Conservation (phyloP, 331 rosid genomes). For the Erythrophleum ivorense region DNA sequence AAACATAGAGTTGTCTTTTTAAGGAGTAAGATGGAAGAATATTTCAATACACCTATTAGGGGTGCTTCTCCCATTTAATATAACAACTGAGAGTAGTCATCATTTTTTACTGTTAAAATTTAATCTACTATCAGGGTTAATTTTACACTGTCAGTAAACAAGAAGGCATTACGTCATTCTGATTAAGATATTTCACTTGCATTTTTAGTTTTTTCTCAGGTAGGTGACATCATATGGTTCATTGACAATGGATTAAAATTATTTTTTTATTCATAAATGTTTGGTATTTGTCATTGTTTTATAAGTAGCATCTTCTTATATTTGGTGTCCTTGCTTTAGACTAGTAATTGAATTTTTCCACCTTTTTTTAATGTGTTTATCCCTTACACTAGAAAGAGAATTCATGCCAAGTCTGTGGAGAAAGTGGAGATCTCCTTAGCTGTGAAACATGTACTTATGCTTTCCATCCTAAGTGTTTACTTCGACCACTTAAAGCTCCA, state of each 20-base stretch:
- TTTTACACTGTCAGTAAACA: background rate
- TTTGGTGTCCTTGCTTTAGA: slow-evolving; percentile 14
- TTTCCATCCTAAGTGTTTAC: slow-evolving; percentile 85
- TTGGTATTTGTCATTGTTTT: slow-evolving; percentile 14
- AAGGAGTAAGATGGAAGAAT: slow-evolving; percentile 3
- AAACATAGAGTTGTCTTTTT: slow-evolving; percentile 25
- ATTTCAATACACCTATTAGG: background rate
- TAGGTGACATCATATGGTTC: background rate
- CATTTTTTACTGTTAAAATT: slow-evolving; percentile 1
- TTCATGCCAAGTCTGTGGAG: slow-evolving; percentile 96
- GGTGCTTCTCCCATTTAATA: slow-evolving; percentile 11
- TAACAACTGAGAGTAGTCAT: background rate
- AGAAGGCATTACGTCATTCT: background rate
- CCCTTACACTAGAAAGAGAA: slow-evolving; percentile 71
- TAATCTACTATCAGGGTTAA: background rate
- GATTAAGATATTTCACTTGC: background rate
- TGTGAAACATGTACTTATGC: slow-evolving; percentile 90
- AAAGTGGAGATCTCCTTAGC: slow-evolving; percentile 71
- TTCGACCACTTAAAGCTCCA: slow-evolving; percentile 79
- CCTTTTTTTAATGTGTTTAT: slow-evolving; percentile 25
- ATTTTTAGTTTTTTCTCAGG: background rate
- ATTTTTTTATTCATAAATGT: background rate
- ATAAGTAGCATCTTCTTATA: slow-evolving; percentile 25
- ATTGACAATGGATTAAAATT: background rate
- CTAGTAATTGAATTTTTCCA: slow-evolving; percentile 4